Evolutionary conservation across 306 rosid genomes (phyloP).

Genomic region (Ceratonia siliqua): DNA sequence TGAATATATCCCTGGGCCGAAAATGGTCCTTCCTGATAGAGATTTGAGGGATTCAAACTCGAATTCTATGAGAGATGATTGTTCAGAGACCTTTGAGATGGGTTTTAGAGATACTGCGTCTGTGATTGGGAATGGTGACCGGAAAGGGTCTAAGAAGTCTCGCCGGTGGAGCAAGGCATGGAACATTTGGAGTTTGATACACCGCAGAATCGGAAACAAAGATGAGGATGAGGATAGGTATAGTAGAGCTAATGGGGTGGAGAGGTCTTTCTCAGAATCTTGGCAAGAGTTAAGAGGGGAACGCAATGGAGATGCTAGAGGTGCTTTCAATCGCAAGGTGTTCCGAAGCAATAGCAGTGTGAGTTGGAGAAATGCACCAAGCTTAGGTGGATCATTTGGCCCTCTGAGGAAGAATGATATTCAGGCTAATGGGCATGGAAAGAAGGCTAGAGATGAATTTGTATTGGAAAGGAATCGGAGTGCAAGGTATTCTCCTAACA

Average conservation of each 20-base stretch:
- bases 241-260: slow-evolving; percentile 68
- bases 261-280: slow-evolving; percentile 82
- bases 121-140: slow-evolving; percentile 55
- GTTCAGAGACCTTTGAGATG: slow-evolving; percentile 68
- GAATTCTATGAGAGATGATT: slow-evolving; percentile 76
- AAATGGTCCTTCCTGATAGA: slow-evolving; percentile 53
- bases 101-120: slow-evolving; percentile 55
- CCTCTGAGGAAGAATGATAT: slow-evolving; percentile 64
- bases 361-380: slow-evolving; percentile 82
- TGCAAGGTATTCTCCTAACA: slow-evolving; percentile 77
- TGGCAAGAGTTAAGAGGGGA: slow-evolving; percentile 86
- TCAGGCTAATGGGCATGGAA: slow-evolving; percentile 57
- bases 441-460: slow-evolving; percentile 73
- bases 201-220: slow-evolving; percentile 63
- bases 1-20: slow-evolving; percentile 60
- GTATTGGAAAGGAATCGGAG: slow-evolving; percentile 85
- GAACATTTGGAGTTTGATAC: slow-evolving; percentile 85
- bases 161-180: slow-evolving; percentile 84
- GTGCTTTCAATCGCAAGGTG: slow-evolving; percentile 61
- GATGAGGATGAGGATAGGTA: slow-evolving; percentile 79
- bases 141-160: slow-evolving; percentile 74
- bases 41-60: slow-evolving; percentile 72
- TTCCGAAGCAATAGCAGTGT: slow-evolving; percentile 87
- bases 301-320: slow-evolving; percentile 56
- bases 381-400: slow-evolving; percentile 58